A percentile compares a stretch with the other conserved stretches of the same genome.
Evolutionary conservation across 768 basidiomycete genomes (phyloP).

Genomic region (Boletus pseudo-olivaceus): DNA sequence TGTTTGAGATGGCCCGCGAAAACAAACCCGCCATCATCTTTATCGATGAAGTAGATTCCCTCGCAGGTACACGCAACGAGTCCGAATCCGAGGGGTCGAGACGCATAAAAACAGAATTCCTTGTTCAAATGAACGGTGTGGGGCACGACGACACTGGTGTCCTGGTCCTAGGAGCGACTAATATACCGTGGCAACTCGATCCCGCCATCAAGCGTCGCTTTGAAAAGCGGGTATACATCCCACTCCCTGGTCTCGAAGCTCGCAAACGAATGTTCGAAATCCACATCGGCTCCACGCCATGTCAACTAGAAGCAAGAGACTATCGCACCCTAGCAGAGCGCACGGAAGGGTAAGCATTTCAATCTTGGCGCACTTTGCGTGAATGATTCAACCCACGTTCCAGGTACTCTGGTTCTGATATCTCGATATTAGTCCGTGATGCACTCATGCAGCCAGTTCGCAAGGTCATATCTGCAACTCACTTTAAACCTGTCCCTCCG

Average conservation of each 20-base stretch:
- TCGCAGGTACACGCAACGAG: constrained; percentile 92
- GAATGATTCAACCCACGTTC: background rate
- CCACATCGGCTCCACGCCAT: constrained; percentile 91
- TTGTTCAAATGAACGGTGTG: constrained; percentile 99
- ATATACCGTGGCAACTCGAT: constrained; percentile 98
- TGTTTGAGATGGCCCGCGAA: constrained; percentile 95
- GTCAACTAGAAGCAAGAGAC: constrained; percentile 73
- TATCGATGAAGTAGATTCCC: constrained; percentile 96
- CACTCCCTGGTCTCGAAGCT: constrained; percentile 90
- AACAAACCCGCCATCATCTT: constrained; percentile 98
- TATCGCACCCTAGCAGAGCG: constrained; percentile 76
- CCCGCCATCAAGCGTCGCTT: constrained; percentile 98
- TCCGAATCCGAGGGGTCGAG: constrained; percentile 97
- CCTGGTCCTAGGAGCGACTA: constrained; percentile 94
- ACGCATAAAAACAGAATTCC: constrained; percentile 95
- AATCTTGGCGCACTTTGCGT: background rate
- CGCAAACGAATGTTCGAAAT: constrained; percentile 95
- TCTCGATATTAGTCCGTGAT: constrained; percentile 90
- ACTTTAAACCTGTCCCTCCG: constrained; percentile 68
- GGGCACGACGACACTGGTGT: constrained; percentile 97
- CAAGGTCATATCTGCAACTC: constrained; percentile 92
- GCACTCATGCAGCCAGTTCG: constrained; percentile 98
- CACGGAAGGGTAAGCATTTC: constrained; percentile 68
- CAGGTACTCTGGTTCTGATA: constrained; percentile 91
- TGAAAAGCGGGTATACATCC: constrained; percentile 98